Percentiles rank a stretch among this genome's conserved stretches.
phyloP scores from a whole-genome alignment of 2,329 filamentous ascomycete species.

The Sarocladiaceae sp. region DNA sequence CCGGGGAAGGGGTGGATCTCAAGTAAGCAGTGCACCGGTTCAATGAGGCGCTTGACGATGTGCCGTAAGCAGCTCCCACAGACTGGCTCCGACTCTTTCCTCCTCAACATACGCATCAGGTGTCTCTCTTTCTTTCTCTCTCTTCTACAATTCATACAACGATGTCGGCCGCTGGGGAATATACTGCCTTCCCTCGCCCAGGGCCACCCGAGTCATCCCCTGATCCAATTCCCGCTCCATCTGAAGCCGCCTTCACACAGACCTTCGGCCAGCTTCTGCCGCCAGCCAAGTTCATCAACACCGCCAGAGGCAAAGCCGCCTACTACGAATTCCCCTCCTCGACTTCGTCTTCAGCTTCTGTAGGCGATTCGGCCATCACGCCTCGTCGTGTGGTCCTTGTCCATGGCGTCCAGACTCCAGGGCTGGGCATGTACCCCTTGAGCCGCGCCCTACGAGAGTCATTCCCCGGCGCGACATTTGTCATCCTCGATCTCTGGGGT shows the following conservation, averaged over 20 bases:
- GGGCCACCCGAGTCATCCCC: neutral
- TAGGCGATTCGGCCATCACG: neutral
- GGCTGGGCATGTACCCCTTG: constrained; percentile 40
- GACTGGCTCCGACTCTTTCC: too few relatives aligned
- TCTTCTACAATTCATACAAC: too few relatives aligned
- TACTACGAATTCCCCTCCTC: constrained; percentile 30
- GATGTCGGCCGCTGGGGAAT: neutral
- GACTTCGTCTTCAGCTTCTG: neutral
- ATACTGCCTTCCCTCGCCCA: constrained; percentile 7
- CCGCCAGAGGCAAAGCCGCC: constrained; percentile 27
- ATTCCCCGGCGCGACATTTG: constrained; percentile 31
- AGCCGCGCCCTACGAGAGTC: constrained; percentile 25
- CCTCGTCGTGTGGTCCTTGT: constrained; percentile 33
- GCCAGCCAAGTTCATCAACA: constrained; percentile 25
- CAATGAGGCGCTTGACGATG: too few relatives aligned
- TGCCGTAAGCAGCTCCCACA: too few relatives aligned
- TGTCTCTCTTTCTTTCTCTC: too few relatives aligned
- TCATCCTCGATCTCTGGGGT: constrained; percentile 45
- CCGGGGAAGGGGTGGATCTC: too few relatives aligned
- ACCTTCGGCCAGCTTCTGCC: constrained; percentile 34
- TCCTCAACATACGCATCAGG: too few relatives aligned
- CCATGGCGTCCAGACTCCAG: constrained; percentile 45
- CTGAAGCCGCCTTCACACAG: constrained; percentile 27
- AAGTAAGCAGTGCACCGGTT: too few relatives aligned
- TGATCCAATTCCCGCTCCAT: constrained; percentile 25